phyloP scores from a whole-genome alignment of 139 green algal genomes.

The Chlorella sorokiniana region DNA sequence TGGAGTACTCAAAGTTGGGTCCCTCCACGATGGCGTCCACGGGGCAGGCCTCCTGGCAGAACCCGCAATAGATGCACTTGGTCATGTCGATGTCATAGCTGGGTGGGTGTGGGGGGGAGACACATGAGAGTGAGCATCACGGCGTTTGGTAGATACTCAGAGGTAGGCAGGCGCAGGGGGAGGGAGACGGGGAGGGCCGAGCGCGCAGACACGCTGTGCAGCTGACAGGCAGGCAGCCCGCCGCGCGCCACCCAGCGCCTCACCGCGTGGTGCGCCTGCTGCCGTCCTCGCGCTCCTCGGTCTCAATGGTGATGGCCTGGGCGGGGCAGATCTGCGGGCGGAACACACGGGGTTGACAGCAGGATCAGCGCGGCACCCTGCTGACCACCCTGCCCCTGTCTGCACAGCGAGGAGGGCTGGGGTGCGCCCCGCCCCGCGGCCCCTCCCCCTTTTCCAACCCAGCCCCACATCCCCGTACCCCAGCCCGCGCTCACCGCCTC shows the following conservation, averaged over 20 bases:
- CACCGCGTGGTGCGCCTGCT: constrained; percentile 65
- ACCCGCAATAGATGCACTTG: constrained; percentile 92
- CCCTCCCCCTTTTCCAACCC: too few relatives aligned
- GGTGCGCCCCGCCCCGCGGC: too few relatives aligned
- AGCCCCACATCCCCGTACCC: too few relatives aligned
- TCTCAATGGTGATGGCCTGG: constrained; percentile 98
- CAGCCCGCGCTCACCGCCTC: constrained; percentile 90
- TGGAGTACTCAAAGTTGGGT: constrained; percentile 99
- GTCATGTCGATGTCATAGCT: constrained; percentile 99
- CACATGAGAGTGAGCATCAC: background rate
- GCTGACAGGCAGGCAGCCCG: background rate
- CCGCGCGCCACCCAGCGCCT: background rate
- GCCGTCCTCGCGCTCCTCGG: constrained; percentile 98
- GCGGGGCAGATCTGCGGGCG: constrained; percentile 62
- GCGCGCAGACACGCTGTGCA: too few relatives aligned
- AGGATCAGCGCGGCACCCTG: background rate
- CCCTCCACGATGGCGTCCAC: constrained; percentile 99
- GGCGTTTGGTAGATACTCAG: background rate
- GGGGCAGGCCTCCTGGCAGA: constrained; percentile 96
- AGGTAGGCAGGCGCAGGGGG: too few relatives aligned
- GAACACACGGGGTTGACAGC: too few relatives aligned
- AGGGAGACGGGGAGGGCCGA: too few relatives aligned
- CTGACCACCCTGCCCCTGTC: too few relatives aligned
- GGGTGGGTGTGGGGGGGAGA: background rate
- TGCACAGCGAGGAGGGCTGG: too few relatives aligned